Evolutionary conservation across 1,284 basidiomycete species (phyloP).

Genomic region (Fereydounia khargensis): DNA sequence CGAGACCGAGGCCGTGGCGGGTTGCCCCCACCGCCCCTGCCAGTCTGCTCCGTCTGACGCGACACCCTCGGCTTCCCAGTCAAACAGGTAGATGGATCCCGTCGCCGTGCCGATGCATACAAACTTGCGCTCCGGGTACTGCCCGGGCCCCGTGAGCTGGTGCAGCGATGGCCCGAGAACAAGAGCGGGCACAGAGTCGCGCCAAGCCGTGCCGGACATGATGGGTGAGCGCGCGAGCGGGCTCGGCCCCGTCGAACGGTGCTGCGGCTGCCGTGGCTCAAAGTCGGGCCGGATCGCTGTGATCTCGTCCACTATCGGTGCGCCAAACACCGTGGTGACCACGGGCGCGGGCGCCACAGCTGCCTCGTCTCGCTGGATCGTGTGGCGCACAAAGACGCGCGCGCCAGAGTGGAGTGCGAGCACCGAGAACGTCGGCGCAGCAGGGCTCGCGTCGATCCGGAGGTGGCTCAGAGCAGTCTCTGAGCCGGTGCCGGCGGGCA

Average conservation of each 20-base stretch:
- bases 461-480: conserved; percentile 18
- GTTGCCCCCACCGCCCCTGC: conserved; percentile 58
- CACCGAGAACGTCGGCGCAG: conserved; percentile 7
- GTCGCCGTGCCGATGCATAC: conserved; percentile 46
- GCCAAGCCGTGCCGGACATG: conserved; percentile 4
- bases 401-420: conserved; percentile 32
- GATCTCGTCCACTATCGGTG: conserved; percentile 34
- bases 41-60: conserved; percentile 21
- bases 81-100: conserved; percentile 45
- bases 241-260: conserved; percentile 12
- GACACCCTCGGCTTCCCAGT: conserved; percentile 37
- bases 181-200: conserved; percentile 4
- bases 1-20: conserved; percentile 66
- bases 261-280: conserved; percentile 32
- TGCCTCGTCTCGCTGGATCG: conserved; percentile 1
- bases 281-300: conserved; percentile 44
- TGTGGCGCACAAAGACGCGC: conserved; percentile 30
- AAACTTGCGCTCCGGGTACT: conserved; percentile 44
- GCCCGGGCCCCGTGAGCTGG: too few species aligned
- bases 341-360: not conserved
- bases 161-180: conserved; percentile 21
- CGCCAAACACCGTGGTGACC: conserved; percentile 37
- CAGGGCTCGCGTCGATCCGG: conserved; percentile 10
- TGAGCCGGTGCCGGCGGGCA: conserved; percentile 7
- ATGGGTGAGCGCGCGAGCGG: conserved; percentile 19